Conservation (phyloP, 2,329 filamentous ascomycete genomes). For the Didymella glomerata region DNA sequence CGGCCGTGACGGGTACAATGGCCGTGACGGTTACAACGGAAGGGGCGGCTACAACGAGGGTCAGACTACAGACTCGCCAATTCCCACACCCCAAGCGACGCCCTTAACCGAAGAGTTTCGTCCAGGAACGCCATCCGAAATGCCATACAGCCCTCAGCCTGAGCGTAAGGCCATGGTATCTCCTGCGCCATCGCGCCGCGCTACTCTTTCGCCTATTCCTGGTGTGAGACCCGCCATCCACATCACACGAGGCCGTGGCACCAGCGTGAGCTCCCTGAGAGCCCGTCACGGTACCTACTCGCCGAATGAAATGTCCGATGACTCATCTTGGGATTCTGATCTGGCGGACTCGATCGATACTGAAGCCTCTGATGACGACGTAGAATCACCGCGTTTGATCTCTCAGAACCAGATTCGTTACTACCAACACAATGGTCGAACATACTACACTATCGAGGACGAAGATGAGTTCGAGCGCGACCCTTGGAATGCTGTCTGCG, state of each 20-base stretch:
- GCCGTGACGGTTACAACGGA: constrained; percentile 43
- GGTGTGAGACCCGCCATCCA: constrained; percentile 48
- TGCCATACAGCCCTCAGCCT: constrained; percentile 41
- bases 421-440: constrained; percentile 28
- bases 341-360: constrained; percentile 49
- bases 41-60: constrained; percentile 45
- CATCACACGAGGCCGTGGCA: constrained; percentile 40
- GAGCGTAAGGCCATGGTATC: constrained; percentile 34
- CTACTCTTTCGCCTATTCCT: constrained; percentile 50
- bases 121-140: constrained; percentile 44
- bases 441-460: constrained; percentile 42
- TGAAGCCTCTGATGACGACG: constrained; percentile 36
- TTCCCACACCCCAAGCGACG: constrained; percentile 37
- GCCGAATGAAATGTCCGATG: constrained; percentile 47
- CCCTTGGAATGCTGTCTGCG: constrained; percentile 69
- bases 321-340: constrained; percentile 53
- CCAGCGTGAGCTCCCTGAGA: constrained; percentile 42
- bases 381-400: constrained; percentile 20
- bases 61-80: constrained; percentile 42
- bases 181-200: constrained; percentile 43
- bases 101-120: constrained; percentile 40
- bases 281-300: constrained; percentile 42
- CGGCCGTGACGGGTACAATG: constrained; percentile 45
- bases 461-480: constrained; percentile 58
- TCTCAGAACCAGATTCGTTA: constrained; percentile 24